These are phyloP conservation scores for Zymoseptoria brevis DNA, from an alignment of 2,329 filamentous ascomycete genomes.

Conservation along the genomic window DNA sequence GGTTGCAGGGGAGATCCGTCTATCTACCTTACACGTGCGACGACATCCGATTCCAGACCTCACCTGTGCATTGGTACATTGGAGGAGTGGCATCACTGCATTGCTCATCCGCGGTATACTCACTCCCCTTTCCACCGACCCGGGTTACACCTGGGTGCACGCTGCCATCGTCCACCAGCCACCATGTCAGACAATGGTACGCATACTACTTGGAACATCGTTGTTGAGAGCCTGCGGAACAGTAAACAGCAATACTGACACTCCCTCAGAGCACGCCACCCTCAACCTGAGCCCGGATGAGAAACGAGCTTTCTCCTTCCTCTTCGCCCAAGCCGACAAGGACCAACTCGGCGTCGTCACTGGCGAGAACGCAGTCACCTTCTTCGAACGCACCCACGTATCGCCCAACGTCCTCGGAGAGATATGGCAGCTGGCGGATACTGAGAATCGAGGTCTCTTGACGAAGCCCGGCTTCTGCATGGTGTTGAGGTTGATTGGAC, in stretches of 20 bases:
- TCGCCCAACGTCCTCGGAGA: conserved; percentile 80
- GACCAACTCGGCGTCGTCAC: conserved; percentile 90
- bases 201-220: conserved; percentile 1
- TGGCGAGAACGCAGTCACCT: conserved; percentile 90
- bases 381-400: conserved; percentile 93
- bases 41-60: background rate
- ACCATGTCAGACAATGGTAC: conserved; percentile 20
- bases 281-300: conserved; percentile 78
- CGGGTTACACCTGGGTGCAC: background rate
- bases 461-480: conserved; percentile 89
- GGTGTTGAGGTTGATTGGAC: conserved; percentile 87
- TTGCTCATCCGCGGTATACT: background rate
- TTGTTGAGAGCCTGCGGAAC: background rate
- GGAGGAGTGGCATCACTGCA: background rate
- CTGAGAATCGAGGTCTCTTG: conserved; percentile 87
- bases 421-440: conserved; percentile 99
- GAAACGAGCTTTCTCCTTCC: conserved; percentile 85
- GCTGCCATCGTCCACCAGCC: conserved; percentile 7
- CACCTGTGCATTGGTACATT: background rate
- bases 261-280: conserved; percentile 24
- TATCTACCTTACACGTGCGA: background rate
- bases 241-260: background rate
- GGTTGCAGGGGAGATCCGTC: background rate
- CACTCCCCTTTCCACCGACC: background rate
- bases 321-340: conserved; percentile 87